Evolutionary conservation across 2,329 filamentous ascomycete species (phyloP).

Genomic region (Pyrenophora teres): DNA sequence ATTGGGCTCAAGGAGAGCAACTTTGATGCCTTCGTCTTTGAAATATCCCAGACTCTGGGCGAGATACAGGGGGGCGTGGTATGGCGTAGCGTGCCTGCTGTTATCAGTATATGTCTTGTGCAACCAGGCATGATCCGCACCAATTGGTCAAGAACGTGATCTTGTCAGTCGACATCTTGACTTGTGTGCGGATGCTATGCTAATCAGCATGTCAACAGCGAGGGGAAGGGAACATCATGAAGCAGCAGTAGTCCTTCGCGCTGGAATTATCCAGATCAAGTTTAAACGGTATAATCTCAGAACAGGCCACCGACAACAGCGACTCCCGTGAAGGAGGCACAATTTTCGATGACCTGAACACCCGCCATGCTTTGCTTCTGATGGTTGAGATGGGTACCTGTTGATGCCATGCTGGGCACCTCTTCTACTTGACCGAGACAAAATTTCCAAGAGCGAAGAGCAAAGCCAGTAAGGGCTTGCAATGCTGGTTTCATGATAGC

Average conservation of each 20-base stretch:
- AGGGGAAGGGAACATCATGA: conserved; percentile 49
- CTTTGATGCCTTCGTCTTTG: conserved; percentile 75
- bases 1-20: conserved; percentile 76
- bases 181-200: conserved; percentile 51
- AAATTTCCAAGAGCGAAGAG: conserved; percentile 6
- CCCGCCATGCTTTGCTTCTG: conserved; percentile 29
- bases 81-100: conserved; percentile 76
- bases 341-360: conserved; percentile 15
- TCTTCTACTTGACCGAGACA: conserved; percentile 17
- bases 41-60: conserved; percentile 78
- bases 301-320: conserved; percentile 13
- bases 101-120: conserved; percentile 10
- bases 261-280: conserved; percentile 88
- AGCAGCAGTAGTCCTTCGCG: conserved; percentile 81
- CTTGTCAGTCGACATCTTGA: conserved; percentile 79
- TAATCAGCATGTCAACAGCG: conserved; percentile 32
- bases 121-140: conserved; percentile 52
- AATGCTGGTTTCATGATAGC: conserved; percentile 16
- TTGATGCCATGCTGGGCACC: conserved; percentile 14
- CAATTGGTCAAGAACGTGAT: conserved; percentile 85
- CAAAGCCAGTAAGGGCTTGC: background rate
- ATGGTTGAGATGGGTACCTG: conserved; percentile 27
- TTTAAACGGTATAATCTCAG: conserved; percentile 66
- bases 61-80: conserved; percentile 78
- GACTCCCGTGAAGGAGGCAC: background rate